Evolutionary conservation across 2,329 filamentous ascomycete genomes (phyloP).

Genomic region (Karstenula rhodostoma): DNA sequence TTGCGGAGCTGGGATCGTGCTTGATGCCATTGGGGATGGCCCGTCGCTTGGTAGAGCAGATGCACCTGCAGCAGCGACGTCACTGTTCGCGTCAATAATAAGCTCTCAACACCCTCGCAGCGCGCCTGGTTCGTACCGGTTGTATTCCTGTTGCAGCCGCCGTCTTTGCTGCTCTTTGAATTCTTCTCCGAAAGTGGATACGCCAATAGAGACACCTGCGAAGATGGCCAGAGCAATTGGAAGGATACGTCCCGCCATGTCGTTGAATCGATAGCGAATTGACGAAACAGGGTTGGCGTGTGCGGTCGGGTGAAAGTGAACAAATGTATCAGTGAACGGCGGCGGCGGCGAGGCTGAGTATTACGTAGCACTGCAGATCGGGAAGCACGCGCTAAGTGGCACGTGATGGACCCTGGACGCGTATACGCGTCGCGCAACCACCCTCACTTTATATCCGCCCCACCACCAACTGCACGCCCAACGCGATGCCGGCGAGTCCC

Average conservation of each 20-base stretch:
- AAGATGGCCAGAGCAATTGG: constrained; percentile 42
- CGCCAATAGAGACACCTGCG: constrained; percentile 42
- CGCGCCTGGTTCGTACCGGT: constrained; percentile 29
- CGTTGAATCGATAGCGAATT: constrained; percentile 1
- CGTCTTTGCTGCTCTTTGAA: constrained; percentile 44
- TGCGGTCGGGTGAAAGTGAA: neutral
- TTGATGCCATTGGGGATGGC: constrained; percentile 25
- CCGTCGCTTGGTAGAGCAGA: constrained; percentile 28
- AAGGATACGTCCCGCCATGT: constrained; percentile 45
- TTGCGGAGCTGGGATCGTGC: constrained; percentile 19
- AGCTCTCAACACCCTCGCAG: neutral
- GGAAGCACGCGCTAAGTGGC: neutral
- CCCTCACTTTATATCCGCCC: constrained; percentile 21
- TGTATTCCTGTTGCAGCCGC: constrained; percentile 44
- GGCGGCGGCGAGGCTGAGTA: neutral
- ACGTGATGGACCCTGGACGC: constrained; percentile 15
- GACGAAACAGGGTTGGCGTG: neutral
- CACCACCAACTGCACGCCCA: constrained; percentile 22
- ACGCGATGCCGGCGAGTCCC: constrained; percentile 47
- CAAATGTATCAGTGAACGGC: neutral
- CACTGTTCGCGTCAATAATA: constrained; percentile 31
- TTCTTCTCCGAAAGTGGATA: constrained; percentile 45
- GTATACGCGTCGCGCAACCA: constrained; percentile 31
- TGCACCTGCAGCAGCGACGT: constrained; percentile 34
- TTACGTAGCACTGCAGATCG: constrained; percentile 6